A percentile compares a stretch with the other conserved stretches of the same genome.
Conservation (phyloP, 345 rosid genomes). For the Toxicodendron radicans region DNA sequence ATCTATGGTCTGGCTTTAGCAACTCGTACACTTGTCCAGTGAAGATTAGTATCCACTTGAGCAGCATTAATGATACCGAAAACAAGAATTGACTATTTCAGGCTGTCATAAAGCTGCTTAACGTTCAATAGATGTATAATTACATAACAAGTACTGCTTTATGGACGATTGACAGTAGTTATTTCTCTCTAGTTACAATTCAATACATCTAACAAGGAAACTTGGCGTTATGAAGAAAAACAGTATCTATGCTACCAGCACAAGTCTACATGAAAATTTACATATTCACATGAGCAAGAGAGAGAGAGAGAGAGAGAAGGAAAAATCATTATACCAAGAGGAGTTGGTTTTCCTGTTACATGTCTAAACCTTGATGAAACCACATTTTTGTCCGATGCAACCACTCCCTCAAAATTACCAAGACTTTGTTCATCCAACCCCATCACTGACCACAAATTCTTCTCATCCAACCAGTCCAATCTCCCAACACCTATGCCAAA, state of each 20-base stretch:
- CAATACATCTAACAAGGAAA: neutral
- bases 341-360: slow-evolving; percentile 56
- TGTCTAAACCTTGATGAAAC: slow-evolving; percentile 63
- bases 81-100: neutral
- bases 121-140: too few species aligned
- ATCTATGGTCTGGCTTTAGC: neutral
- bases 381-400: slow-evolving; percentile 68
- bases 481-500: slow-evolving; percentile 61
- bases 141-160: neutral
- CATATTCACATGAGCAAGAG: neutral
- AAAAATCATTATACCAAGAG: slow-evolving; percentile 50
- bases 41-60: neutral
- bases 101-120: neutral
- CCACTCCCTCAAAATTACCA: slow-evolving; percentile 65
- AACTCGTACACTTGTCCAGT: neutral
- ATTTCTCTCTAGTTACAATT: neutral
- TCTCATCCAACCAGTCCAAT: slow-evolving; percentile 67
- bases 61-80: neutral
- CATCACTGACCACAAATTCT: slow-evolving; percentile 58
- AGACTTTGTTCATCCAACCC: slow-evolving; percentile 58
- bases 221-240: neutral
- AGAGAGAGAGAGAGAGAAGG: neutral
- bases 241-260: neutral
- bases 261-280: neutral
- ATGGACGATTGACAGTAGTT: neutral